Evolutionary conservation across 805 yeast genomes (phyloP), one percentile per base, ranked within the genome.

Genomic region (Lipomyces yamadae): DNA sequence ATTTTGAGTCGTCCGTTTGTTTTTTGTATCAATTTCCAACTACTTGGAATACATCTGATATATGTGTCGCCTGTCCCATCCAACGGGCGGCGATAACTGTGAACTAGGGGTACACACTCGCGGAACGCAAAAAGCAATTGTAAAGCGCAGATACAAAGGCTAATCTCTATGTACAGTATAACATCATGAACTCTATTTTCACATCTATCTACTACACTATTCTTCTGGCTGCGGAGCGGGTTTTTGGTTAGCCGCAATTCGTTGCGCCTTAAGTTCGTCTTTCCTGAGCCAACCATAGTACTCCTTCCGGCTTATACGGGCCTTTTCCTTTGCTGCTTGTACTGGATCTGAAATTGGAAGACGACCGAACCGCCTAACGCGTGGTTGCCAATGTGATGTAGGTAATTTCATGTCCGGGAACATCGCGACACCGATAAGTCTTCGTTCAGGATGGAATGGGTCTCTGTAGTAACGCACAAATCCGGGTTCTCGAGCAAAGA

Each of bases 401-500:
- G 99, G 99, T 48, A 94, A 83, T 68, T 81, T 80, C 45, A 85
- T 78, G 1, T 87, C 89, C 66, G 83, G 83, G 50, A 80, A 80
- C 61, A 95, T 82, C 0, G 97, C 92, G 50, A 95, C 87, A 52
- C 99, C 99, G 70, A 92, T 90, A 75, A 91, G 91, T 76, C 88
- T 89, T 76, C 98, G 87, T 76, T 87, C 86, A 55, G 98, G 98
- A 76, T 95, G 98, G 83, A 95, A 95, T 4, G 99, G 98, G 81
- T 95, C 97, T 68, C 88, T 80, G 78, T 95, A 95, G 79, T 86
- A 95, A 70, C 96, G 85, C 37, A 94, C 98, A 77, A 82, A 92
- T 33, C 99, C 99, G 2, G 97, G 97, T 76, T 95, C 98, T 45
- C 82, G 74, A 2, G 99, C 97, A 77, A 83, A 92, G 39, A 95